These are phyloP conservation scores for Cocos nucifera DNA, from an alignment of 176 grass and related monocot genomes.

Conservation along the genomic window DNA sequence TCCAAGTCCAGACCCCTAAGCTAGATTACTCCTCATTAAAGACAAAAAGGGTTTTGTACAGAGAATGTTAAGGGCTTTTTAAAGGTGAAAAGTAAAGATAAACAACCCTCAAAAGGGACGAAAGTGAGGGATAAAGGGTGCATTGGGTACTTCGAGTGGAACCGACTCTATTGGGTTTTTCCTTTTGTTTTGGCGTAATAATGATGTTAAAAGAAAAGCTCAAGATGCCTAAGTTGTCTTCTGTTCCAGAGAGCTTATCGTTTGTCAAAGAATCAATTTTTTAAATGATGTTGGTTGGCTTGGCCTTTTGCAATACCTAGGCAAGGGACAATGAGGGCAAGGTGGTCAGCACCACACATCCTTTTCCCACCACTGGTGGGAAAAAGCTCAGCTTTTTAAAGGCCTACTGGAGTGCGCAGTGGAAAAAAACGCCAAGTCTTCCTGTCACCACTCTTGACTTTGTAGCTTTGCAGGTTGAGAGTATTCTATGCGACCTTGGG, in stretches of 20 bases:
- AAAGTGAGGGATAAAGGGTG: constrained; percentile 54
- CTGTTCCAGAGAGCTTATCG: constrained; percentile 33
- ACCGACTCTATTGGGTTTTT: constrained; percentile 55
- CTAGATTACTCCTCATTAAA: constrained; percentile 32
- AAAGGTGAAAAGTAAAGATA: constrained; percentile 46
- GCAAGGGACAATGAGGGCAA: background rate
- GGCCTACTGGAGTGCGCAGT: background rate
- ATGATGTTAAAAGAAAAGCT: constrained; percentile 49
- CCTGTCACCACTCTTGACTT: constrained; percentile 3
- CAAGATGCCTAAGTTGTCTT: constrained; percentile 58
- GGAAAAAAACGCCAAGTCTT: background rate
- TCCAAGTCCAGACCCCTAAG: background rate
- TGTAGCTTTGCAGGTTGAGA: background rate
- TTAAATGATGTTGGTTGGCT: constrained; percentile 5
- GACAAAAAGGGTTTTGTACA: constrained; percentile 53
- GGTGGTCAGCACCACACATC: background rate
- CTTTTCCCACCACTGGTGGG: background rate
- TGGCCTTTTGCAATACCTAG: constrained; percentile 1
- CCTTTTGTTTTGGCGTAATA: constrained; percentile 37
- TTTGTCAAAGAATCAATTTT: constrained; percentile 53
- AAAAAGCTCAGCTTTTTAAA: constrained; percentile 1
- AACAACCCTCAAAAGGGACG: constrained; percentile 72
- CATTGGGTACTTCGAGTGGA: constrained; percentile 26
- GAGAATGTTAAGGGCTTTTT: constrained; percentile 58
- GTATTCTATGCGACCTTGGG: background rate